Evolutionary conservation across 305 asterid species (phyloP).

Genomic region (Fraxinus sp.): DNA sequence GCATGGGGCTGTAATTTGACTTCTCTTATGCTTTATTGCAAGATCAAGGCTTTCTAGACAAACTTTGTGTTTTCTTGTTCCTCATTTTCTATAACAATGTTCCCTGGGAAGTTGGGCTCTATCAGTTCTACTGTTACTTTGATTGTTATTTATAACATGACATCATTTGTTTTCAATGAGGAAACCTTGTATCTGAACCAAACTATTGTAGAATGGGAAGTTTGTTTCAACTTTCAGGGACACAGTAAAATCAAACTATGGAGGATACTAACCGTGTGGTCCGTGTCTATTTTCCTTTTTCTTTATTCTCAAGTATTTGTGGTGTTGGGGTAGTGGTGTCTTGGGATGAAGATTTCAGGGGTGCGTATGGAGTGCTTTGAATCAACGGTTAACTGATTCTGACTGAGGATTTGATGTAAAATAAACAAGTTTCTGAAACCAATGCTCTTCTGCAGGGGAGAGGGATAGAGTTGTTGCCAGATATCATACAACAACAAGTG

Average conservation of each 20-base stretch:
- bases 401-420: neutral
- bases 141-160: neutral
- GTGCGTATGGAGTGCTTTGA: neutral
- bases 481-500: conserved; percentile 59
- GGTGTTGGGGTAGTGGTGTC: neutral
- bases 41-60: neutral
- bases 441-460: conserved; percentile 48
- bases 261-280: neutral
- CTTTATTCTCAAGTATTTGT: neutral
- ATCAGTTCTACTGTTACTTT: neutral
- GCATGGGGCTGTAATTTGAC: neutral
- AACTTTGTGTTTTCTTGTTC: neutral
- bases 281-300: neutral
- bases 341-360: neutral
- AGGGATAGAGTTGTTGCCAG: conserved; percentile 79
- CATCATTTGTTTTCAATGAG: neutral
- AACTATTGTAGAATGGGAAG: neutral
- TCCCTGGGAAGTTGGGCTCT: neutral
- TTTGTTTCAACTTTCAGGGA: neutral
- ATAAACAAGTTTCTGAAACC: neutral
- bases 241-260: neutral
- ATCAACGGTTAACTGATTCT: neutral
- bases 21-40: neutral
- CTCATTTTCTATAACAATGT: neutral
- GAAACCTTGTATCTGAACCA: neutral